Percentiles rank a stretch among this genome's conserved stretches.
Conservation (phyloP, 306 rosid genomes). For the Styphnolobium japonicum region DNA sequence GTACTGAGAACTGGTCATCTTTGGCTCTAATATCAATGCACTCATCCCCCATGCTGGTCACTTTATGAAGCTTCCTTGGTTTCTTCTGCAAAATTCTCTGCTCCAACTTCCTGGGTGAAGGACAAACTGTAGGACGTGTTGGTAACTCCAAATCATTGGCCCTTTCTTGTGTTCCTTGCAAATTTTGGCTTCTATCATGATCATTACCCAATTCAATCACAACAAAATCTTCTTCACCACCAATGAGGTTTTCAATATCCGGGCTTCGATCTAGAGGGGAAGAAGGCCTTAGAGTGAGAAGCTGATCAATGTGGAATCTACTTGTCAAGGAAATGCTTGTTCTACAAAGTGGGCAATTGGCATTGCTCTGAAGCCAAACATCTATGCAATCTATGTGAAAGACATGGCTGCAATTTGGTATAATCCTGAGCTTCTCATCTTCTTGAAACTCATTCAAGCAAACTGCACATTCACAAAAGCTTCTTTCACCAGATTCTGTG, state of each 20-base stretch:
- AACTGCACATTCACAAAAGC: slow-evolving; percentile 75
- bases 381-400: slow-evolving; percentile 96
- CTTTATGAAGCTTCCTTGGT: slow-evolving; percentile 50
- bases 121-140: slow-evolving; percentile 27
- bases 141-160: slow-evolving; percentile 33
- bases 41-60: slow-evolving; percentile 90
- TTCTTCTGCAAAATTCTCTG: slow-evolving; percentile 36
- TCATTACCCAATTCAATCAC: slow-evolving; percentile 69
- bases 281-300: slow-evolving; percentile 39
- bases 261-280: slow-evolving; percentile 41
- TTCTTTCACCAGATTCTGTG: slow-evolving; percentile 15
- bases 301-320: slow-evolving; percentile 43
- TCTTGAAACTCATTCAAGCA: slow-evolving; percentile 81
- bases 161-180: slow-evolving; percentile 33
- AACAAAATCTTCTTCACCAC: slow-evolving; percentile 60
- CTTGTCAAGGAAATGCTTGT: slow-evolving; percentile 59
- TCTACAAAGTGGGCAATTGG: slow-evolving; percentile 97
- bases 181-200: slow-evolving; percentile 25
- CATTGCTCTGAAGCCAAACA: slow-evolving; percentile 84
- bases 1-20: slow-evolving; percentile 70
- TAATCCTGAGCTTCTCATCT: slow-evolving; percentile 73
- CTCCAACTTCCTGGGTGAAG: slow-evolving; percentile 46
- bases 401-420: slow-evolving; percentile 78
- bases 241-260: slow-evolving; percentile 13
- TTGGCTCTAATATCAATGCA: slow-evolving; percentile 74